These are phyloP conservation scores for Phaeoacremonium minimum DNA, from an alignment of 2,329 filamentous ascomycete genomes.

Conservation along the genomic window DNA sequence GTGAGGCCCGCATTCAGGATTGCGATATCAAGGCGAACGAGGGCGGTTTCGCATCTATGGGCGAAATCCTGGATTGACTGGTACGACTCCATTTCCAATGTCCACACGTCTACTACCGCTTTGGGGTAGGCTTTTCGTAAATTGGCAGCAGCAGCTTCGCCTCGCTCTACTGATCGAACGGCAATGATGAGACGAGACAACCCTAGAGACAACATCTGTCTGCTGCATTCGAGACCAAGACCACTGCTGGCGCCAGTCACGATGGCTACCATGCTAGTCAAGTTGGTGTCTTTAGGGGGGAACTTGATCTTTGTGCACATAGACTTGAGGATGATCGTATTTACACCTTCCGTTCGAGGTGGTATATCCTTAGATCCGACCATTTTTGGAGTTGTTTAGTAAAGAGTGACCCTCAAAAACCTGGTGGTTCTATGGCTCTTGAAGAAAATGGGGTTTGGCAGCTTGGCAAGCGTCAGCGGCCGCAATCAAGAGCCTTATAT, in stretches of 20 bases:
- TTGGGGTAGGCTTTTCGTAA: conserved; percentile 5
- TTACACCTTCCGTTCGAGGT: not conserved
- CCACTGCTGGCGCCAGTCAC: conserved; percentile 6
- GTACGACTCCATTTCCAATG: conserved; percentile 4
- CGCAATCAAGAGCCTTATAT: no score
- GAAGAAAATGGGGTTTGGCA: no score
- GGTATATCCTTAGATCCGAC: no score
- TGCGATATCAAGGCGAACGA: conserved; percentile 30
- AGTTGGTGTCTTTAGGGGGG: conserved; percentile 1
- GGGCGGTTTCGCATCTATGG: conserved; percentile 6
- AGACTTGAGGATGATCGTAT: not conserved
- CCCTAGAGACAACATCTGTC: conserved; percentile 11
- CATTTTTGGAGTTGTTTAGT: no score
- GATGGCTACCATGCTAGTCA: conserved; percentile 3
- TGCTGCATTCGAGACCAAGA: conserved; percentile 9
- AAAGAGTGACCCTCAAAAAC: no score
- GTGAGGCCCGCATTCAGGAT: conserved; percentile 29
- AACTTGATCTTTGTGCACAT: not conserved
- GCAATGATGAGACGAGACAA: conserved; percentile 9
- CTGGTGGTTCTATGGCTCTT: no score
- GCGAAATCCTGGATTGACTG: conserved; percentile 1
- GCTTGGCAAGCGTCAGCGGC: no score
- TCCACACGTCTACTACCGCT: conserved; percentile 5
- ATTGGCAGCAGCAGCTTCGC: conserved; percentile 5
- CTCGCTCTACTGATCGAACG: conserved; percentile 8